phyloP scores from a whole-genome alignment of 1,284 basidiomycete species.

The Wolfiporia cocos region DNA sequence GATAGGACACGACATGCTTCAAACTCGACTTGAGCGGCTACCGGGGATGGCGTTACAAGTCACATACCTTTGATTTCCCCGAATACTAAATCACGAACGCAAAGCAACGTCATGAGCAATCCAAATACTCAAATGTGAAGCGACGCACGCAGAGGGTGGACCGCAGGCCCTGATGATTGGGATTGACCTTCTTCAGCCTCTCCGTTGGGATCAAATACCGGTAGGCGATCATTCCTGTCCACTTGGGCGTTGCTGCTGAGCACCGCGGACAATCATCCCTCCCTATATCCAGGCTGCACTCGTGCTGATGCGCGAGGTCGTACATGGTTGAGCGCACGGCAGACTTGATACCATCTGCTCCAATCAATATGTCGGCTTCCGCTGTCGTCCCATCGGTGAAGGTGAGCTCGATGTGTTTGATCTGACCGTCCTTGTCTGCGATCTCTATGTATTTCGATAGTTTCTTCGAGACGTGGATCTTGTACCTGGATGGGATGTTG shows the following conservation, averaged over 20 bases:
- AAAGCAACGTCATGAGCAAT: slow-evolving; percentile 8
- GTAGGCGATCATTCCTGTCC: slow-evolving; percentile 38
- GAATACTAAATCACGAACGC: slow-evolving; percentile 28
- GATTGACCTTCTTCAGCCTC: slow-evolving; percentile 27
- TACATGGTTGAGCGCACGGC: slow-evolving; percentile 30
- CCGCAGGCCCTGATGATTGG: slow-evolving; percentile 26
- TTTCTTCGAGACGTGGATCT: slow-evolving; percentile 28
- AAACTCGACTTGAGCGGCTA: neutral
- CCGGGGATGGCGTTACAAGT: neutral
- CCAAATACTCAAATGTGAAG: slow-evolving; percentile 13
- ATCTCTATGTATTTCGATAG: slow-evolving; percentile 19
- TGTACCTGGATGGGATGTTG: slow-evolving; percentile 23
- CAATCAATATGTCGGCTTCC: slow-evolving; percentile 36
- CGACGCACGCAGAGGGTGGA: slow-evolving; percentile 10
- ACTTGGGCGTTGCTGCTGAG: slow-evolving; percentile 28
- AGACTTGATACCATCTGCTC: slow-evolving; percentile 40
- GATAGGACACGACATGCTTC: slow-evolving; percentile 23
- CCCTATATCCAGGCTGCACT: slow-evolving; percentile 5
- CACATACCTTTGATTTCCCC: slow-evolving; percentile 35
- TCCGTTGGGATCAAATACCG: slow-evolving; percentile 29
- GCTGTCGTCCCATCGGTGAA: slow-evolving; percentile 32
- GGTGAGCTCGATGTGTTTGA: slow-evolving; percentile 20
- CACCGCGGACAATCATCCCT: slow-evolving; percentile 9
- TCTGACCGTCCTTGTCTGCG: neutral
- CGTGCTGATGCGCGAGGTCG: slow-evolving; percentile 13